A percentile compares a stretch with the other conserved stretches of the same genome.
Conservation (phyloP, 192 early-diverging fungal genomes). For the Geosiphon pyriformis region DNA sequence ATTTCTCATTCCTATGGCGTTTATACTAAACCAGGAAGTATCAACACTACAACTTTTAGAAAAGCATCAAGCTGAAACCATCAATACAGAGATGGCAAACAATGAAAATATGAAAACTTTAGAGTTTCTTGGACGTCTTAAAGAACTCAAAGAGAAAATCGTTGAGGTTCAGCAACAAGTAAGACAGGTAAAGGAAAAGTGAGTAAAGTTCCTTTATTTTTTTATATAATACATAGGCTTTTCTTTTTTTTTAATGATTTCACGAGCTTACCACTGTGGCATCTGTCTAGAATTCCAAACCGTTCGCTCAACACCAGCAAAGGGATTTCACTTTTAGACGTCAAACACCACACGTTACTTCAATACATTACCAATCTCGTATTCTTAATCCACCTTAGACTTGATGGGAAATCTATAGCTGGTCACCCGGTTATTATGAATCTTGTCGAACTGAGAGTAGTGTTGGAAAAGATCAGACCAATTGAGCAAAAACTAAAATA, state of each 20-base stretch:
- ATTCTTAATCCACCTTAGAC: slow-evolving; percentile 71
- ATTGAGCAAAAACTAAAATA: slow-evolving; percentile 92
- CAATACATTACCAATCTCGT: slow-evolving; percentile 80
- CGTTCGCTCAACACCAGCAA: slow-evolving; percentile 30
- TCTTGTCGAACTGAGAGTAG: slow-evolving; percentile 73
- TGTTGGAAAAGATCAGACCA: slow-evolving; percentile 92
- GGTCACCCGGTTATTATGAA: slow-evolving; percentile 56
- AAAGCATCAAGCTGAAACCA: too few relatives aligned
- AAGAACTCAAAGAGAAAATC: slow-evolving; percentile 18
- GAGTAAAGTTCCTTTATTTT: neutral
- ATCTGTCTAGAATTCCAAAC: neutral
- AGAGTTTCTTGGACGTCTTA: slow-evolving; percentile 12
- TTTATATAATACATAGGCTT: neutral
- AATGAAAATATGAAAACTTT: too few relatives aligned
- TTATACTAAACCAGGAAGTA: too few relatives aligned
- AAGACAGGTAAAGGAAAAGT: neutral
- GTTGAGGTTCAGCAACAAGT: slow-evolving; percentile 21
- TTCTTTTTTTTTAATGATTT: neutral
- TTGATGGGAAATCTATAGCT: slow-evolving; percentile 61
- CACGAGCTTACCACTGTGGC: neutral
- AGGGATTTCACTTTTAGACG: slow-evolving; percentile 87
- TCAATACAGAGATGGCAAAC: too few relatives aligned
- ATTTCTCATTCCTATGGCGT: too few relatives aligned
- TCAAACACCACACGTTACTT: slow-evolving; percentile 82
- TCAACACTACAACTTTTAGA: too few relatives aligned